These are phyloP conservation scores for Rutidosis leptorrhynchoides DNA, from an alignment of 129 eudicot genomes.

Conservation along the genomic window DNA sequence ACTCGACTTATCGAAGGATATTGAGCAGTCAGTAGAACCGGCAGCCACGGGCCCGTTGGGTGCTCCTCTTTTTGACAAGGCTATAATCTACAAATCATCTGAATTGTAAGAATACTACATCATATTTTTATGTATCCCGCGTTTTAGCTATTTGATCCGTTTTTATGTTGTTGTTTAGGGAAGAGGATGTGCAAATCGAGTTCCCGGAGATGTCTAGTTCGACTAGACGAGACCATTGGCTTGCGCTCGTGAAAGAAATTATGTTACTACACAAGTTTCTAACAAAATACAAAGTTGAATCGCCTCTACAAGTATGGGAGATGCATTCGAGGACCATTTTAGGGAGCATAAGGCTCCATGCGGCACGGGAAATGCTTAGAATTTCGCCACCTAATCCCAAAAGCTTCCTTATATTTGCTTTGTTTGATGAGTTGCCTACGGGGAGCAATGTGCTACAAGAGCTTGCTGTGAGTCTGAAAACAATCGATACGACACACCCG, in stretches of 20 bases:
- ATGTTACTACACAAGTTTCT: slow-evolving; percentile 66
- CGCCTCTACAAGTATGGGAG: slow-evolving; percentile 66
- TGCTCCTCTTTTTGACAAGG: slow-evolving; percentile 92
- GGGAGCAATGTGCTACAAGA: slow-evolving; percentile 73
- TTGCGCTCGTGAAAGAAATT: slow-evolving; percentile 69
- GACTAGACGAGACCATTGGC: slow-evolving; percentile 98
- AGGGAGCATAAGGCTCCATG: slow-evolving; percentile 90
- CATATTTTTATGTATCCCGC: neutral
- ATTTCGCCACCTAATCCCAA: slow-evolving; percentile 76
- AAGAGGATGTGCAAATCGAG: slow-evolving; percentile 68
- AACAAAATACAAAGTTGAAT: slow-evolving; percentile 43
- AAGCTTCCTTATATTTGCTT: slow-evolving; percentile 63
- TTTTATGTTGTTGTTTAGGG: slow-evolving; percentile 36
- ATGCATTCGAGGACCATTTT: slow-evolving; percentile 81
- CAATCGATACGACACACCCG: slow-evolving; percentile 41
- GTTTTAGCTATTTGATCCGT: neutral
- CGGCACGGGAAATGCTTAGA: slow-evolving; percentile 91
- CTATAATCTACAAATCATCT: slow-evolving; percentile 60
- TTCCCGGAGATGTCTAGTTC: slow-evolving; percentile 94
- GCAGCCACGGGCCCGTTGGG: slow-evolving; percentile 91
- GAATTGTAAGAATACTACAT: slow-evolving; percentile 51
- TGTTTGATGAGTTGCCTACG: slow-evolving; percentile 75
- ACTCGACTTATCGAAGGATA: slow-evolving; percentile 68
- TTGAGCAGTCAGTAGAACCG: slow-evolving; percentile 57
- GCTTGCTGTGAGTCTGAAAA: slow-evolving; percentile 57